A percentile compares a stretch with the other conserved stretches of the same genome.
phyloP scores from a whole-genome alignment of 2,329 filamentous ascomycete genomes.

The Neonectria hederae region DNA sequence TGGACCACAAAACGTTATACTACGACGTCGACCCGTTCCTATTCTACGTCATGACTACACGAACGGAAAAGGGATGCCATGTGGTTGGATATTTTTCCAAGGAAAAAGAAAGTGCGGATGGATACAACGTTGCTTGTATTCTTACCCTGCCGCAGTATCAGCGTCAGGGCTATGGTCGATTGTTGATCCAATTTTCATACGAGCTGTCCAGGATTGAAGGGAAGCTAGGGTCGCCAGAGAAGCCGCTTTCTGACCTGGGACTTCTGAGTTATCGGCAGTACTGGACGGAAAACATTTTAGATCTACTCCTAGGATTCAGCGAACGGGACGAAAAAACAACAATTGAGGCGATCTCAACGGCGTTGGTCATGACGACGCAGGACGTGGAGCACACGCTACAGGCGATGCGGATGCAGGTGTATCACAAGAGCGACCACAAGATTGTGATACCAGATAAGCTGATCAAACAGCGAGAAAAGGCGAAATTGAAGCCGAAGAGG shows the following conservation, averaged over 20 bases:
- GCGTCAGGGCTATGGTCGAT: constrained; percentile 88
- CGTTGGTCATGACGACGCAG: constrained; percentile 94
- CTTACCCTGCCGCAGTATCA: constrained; percentile 96
- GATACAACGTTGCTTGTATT: constrained; percentile 98
- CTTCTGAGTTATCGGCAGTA: constrained; percentile 95
- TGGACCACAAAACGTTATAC: constrained; percentile 98
- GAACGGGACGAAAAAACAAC: constrained; percentile 77
- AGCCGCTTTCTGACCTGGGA: constrained; percentile 92
- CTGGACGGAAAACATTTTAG: constrained; percentile 95
- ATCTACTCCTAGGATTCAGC: constrained; percentile 79
- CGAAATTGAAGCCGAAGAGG: constrained; percentile 79
- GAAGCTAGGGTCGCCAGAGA: constrained; percentile 95
- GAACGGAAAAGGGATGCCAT: constrained; percentile 89
- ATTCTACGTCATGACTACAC: constrained; percentile 96
- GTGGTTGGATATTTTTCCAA: constrained; percentile 99
- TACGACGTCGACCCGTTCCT: constrained; percentile 99
- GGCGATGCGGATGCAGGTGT: constrained; percentile 92
- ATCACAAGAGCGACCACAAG: constrained; percentile 96
- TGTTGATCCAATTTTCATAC: constrained; percentile 97
- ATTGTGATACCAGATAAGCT: constrained; percentile 90
- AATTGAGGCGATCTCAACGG: constrained; percentile 82
- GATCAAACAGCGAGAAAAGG: constrained; percentile 80
- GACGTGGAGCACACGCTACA: constrained; percentile 96
- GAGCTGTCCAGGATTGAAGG: constrained; percentile 95
- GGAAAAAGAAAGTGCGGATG: constrained; percentile 96